Evolutionary conservation across 345 rosid genomes (phyloP), one percentile per base, ranked within the genome.

Genomic region (Citrus sinensis): DNA sequence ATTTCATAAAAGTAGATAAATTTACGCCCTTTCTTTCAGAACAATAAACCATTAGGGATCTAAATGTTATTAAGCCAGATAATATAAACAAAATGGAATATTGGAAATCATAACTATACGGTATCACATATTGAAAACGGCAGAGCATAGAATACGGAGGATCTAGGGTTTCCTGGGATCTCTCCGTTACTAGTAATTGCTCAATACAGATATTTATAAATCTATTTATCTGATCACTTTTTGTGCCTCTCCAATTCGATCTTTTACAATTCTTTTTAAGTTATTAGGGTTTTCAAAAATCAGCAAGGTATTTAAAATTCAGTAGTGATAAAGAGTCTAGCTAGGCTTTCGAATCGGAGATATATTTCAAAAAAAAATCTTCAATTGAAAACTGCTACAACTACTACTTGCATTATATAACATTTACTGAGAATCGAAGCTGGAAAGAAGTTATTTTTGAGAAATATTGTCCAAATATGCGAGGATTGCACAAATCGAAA

Each of bases 401-500:
- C 46, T 40, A 77, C 56, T 78, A 49, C 65, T 67, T 71, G 66
- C 39, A 22, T 8, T 66, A n/a, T 67, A 25, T 54, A 40, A 77
- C n/a, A 51, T 60, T 70, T 73, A 73, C 71, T 71, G 71, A 75
- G 79, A 83, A 82, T 84, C 82, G 80, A 73, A 83, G 86, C 70
- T 68, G 80, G 77, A 80, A 58, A 60, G 73, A 60, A 25, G 76
- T 71, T 63, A 39, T 74, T 74, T 78, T 60, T 19, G 60, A 69
- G 61, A 73, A 54, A 34, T 37, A 60, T 77, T 73, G 37, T 81
- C 76, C 66, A 17, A 54, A 54, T 54, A 54, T 54, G 58, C 58
- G 58, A 83, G 88, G 93, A 85, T 83, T 83, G 87, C 86, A 80
- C 86, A 92, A 92, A 93, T 90, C 92, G 81, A 95, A 91, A 90